Conservation (phyloP, 2,329 filamentous ascomycete species). For the Hypoxylon sp. region DNA sequence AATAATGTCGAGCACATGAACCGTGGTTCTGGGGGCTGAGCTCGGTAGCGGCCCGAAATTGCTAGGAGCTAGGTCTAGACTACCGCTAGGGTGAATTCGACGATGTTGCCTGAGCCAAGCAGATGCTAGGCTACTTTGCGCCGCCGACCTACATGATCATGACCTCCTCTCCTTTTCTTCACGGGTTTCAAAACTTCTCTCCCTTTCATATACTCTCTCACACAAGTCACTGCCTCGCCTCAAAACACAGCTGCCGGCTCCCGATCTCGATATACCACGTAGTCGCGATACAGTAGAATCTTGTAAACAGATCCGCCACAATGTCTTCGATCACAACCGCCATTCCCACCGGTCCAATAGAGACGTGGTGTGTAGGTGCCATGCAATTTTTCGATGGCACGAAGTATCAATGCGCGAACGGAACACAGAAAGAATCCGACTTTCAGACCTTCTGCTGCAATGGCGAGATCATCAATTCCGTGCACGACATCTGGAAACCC, state of each 20-base stretch:
- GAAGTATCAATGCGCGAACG: constrained; percentile 31
- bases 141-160: constrained; percentile 15
- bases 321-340: constrained; percentile 39
- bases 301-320: constrained; percentile 9
- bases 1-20: constrained; percentile 10
- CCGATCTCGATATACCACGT: neutral
- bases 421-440: constrained; percentile 15
- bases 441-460: constrained; percentile 45
- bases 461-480: constrained; percentile 33
- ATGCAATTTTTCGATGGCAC: constrained; percentile 3
- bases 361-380: constrained; percentile 25
- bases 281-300: constrained; percentile 6
- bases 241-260: neutral
- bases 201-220: constrained; percentile 6
- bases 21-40: constrained; percentile 15
- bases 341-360: constrained; percentile 35
- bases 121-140: constrained; percentile 5
- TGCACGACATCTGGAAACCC: constrained; percentile 24
- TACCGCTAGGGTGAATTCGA: constrained; percentile 23
- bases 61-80: constrained; percentile 22
- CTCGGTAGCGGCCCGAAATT: constrained; percentile 31
- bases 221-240: neutral
- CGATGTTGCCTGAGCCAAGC: constrained; percentile 26
- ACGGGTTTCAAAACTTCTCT: constrained; percentile 2
- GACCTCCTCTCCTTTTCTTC: neutral